Base-by-base conservation (phyloP, 176 grass and related monocot genomes). In the Triticum timopheevii region DNA sequence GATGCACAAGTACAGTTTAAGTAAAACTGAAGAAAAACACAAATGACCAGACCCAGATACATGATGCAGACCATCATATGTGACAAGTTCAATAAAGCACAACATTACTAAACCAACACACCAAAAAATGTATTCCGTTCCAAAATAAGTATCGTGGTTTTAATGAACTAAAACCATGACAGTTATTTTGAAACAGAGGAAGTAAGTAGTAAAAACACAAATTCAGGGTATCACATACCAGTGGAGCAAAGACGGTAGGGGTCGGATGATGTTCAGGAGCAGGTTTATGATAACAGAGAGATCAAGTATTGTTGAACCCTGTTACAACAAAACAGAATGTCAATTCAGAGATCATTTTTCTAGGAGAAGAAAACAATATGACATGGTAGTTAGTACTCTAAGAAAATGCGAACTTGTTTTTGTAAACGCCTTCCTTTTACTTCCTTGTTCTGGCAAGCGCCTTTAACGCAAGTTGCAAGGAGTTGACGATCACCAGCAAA, bases 271-370 rank as follows among this genome's bases (percentile, higher is more conserved):
- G 93, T 69, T 92, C 91, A 82, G 87, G 91, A 50, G 91, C 91
- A 80, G 91, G 66, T 56, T 61, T 31, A 96, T 90, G 70, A 90
- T 88, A 77, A 96, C 94, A 81, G 94, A 96, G 69, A 96, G 90
- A 90, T 93, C 91, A 77, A 92, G 89, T 73, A 93, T 92, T 22
- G 87, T 96, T 45, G 91, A 87, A 27, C 91, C 89, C 94, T 96
- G 79, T 84, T 31, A 77, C 61, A 82, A 74, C 40, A 20, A 69
- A 67, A 81, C 3, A 82, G 28, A 68, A 81, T 68, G 11, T 1
- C 13, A 63, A 77, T 75, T 71, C 45, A 71, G 15, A 50, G 31
- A 58, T 50, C 17, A 65, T 6, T 27, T 30, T 23, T 69, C 11
- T 65, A 76, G 4, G 50, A 56, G 38, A 74, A 45, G 8, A 44